Evolutionary conservation across 2,329 filamentous ascomycete species (phyloP).

Genomic region (Cladosporium sp.): DNA sequence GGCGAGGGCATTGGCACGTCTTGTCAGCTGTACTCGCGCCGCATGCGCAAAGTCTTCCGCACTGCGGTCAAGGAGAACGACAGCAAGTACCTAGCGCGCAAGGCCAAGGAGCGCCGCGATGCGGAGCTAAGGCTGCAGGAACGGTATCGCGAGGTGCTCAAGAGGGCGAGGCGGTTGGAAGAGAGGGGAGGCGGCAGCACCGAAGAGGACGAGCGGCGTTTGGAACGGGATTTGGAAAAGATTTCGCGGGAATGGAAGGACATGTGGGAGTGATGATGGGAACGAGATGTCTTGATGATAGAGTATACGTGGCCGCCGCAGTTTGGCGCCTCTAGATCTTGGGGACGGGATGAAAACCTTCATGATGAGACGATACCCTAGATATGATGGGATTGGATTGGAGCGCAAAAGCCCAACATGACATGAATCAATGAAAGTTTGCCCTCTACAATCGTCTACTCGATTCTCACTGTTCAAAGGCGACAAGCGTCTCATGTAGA

Average conservation of each 20-base stretch:
- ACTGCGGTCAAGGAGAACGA: slow-evolving; percentile 65
- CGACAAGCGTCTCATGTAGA: no score
- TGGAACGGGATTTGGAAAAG: slow-evolving; percentile 49
- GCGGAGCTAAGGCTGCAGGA: slow-evolving; percentile 58
- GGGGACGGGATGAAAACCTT: background rate
- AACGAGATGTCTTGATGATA: no score
- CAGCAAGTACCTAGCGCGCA: slow-evolving; percentile 59
- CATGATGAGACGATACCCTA: slow-evolving; percentile 4
- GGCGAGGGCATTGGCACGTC: slow-evolving; percentile 45
- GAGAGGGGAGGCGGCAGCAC: slow-evolving; percentile 41
- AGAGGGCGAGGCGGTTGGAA: slow-evolving; percentile 34
- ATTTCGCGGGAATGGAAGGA: slow-evolving; percentile 49
- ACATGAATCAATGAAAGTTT: slow-evolving; percentile 2
- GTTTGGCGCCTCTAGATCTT: background rate
- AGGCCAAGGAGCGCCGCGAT: slow-evolving; percentile 54
- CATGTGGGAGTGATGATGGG: slow-evolving; percentile 40
- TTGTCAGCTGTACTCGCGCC: slow-evolving; percentile 76
- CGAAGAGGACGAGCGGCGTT: slow-evolving; percentile 54
- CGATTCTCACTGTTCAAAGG: background rate
- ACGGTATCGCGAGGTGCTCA: slow-evolving; percentile 39
- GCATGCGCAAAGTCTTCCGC: slow-evolving; percentile 72
- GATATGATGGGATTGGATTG: background rate
- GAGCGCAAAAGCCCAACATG: background rate
- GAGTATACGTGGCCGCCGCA: background rate
- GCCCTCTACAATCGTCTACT: background rate